A percentile compares a stretch with the other conserved stretches of the same genome.
These are phyloP conservation scores for Sporisorium graminicola DNA, from an alignment of 1,284 basidiomycete species.

Conservation along the genomic window DNA sequence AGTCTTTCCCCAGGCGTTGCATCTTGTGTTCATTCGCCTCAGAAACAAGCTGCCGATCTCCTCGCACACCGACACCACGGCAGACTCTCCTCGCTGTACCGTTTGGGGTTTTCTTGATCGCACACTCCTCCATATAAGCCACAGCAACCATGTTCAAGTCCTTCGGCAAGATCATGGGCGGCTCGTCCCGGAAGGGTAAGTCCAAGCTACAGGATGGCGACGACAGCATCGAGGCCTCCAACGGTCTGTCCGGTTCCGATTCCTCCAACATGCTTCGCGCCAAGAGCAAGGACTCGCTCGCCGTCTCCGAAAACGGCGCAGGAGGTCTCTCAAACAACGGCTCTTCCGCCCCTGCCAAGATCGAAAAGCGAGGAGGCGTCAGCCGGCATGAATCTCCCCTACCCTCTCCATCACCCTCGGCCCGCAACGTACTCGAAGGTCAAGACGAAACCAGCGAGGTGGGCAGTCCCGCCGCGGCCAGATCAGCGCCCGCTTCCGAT, in stretches of 20 bases:
- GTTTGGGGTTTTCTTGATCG: not conserved
- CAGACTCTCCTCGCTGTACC: not conserved
- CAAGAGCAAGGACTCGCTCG: constrained; percentile 41
- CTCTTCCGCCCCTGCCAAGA: constrained; percentile 49
- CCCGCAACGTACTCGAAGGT: constrained; percentile 48
- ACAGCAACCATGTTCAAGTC: constrained; percentile 63
- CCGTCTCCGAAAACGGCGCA: constrained; percentile 27
- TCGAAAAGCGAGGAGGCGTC: constrained; percentile 63
- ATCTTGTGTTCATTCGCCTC: not conserved
- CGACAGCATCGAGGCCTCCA: constrained; percentile 29
- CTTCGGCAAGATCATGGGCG: constrained; percentile 66
- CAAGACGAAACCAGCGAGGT: constrained; percentile 33
- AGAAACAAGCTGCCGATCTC: not conserved
- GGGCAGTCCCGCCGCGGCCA: constrained; percentile 32
- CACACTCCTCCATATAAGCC: not conserved
- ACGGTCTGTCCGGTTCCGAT: constrained; percentile 44
- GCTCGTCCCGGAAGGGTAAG: constrained; percentile 64
- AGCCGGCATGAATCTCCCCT: constrained; percentile 63
- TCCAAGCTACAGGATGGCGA: constrained; percentile 54
- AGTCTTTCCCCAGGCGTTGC: not conserved
- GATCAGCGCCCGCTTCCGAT: constrained; percentile 25
- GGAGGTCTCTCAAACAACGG: constrained; percentile 17
- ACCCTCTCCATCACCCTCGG: constrained; percentile 59
- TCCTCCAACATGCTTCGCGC: constrained; percentile 40
- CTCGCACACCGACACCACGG: not conserved